These are phyloP conservation scores for Ceratocystis harringtonii DNA, from an alignment of 2,329 filamentous ascomycete species.

Conservation along the genomic window DNA sequence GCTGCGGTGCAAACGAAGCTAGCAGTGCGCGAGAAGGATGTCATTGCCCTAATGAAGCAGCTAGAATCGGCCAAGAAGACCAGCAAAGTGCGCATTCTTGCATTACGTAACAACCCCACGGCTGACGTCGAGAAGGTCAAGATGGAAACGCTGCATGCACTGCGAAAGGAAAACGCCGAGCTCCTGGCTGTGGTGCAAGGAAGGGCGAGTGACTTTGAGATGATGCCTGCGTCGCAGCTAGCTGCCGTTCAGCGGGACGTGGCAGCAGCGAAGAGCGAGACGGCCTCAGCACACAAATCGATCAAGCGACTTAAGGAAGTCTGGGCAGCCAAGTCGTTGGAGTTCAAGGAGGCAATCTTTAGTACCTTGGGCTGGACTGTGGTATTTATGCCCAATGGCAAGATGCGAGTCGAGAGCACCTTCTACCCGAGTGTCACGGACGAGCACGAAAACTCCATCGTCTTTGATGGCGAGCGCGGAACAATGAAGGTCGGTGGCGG, in stretches of 20 bases:
- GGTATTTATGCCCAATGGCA: conserved; percentile 92
- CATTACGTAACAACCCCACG: conserved; percentile 84
- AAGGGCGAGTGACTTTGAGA: conserved; percentile 34
- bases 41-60: conserved; percentile 57
- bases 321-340: conserved; percentile 76
- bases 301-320: conserved; percentile 80
- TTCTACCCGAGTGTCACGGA: conserved; percentile 58
- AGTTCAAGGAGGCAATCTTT: conserved; percentile 91
- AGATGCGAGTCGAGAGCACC: conserved; percentile 78
- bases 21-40: conserved; percentile 58
- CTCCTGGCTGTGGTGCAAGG: conserved; percentile 56
- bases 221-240: conserved; percentile 64
- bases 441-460: conserved; percentile 56
- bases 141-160: conserved; percentile 56
- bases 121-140: conserved; percentile 75
- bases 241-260: conserved; percentile 63
- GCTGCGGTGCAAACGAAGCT: conserved; percentile 53
- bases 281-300: conserved; percentile 63
- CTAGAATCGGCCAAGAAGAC: conserved; percentile 50
- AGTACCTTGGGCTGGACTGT: conserved; percentile 87
- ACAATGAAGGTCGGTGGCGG: conserved; percentile 98
- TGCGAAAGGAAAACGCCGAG: conserved; percentile 72
- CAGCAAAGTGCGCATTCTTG: conserved; percentile 66
- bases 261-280: conserved; percentile 52
- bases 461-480: conserved; percentile 85